Percentiles rank a stretch among this genome's conserved stretches.
Evolutionary conservation across 2,329 filamentous ascomycete species (phyloP).

Genomic region (Akanthomyces uredinophilus): DNA sequence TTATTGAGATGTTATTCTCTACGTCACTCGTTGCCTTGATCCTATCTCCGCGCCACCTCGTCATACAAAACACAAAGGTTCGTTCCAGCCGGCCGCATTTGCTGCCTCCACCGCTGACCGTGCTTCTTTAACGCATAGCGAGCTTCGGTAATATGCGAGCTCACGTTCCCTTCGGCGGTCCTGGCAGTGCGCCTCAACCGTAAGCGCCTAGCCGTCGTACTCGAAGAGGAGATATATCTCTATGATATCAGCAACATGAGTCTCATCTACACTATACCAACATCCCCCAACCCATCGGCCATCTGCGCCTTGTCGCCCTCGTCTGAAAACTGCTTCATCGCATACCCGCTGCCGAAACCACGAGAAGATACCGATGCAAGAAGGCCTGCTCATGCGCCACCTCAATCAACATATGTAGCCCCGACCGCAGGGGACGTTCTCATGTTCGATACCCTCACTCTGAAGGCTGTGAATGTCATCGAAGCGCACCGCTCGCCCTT

Average conservation of each 20-base stretch:
- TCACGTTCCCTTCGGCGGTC: constrained; percentile 96
- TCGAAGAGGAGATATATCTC: constrained; percentile 95
- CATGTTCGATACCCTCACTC: constrained; percentile 81
- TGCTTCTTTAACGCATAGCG: constrained; percentile 35
- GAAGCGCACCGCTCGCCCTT: constrained; percentile 91
- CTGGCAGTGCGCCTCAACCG: constrained; percentile 90
- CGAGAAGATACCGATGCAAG: constrained; percentile 54
- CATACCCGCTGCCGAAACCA: constrained; percentile 79
- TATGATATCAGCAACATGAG: constrained; percentile 99
- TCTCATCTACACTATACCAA: constrained; percentile 84
- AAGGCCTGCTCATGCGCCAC: constrained; percentile 77
- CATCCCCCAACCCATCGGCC: constrained; percentile 85
- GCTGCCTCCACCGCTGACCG: constrained; percentile 18
- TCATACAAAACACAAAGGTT: constrained; percentile 97
- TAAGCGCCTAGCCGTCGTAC: constrained; percentile 85
- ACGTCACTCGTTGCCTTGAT: constrained; percentile 94
- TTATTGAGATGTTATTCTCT: constrained; percentile 98
- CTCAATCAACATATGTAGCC: constrained; percentile 68
- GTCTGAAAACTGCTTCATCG: constrained; percentile 92
- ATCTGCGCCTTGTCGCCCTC: constrained; percentile 92
- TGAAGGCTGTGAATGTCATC: constrained; percentile 92
- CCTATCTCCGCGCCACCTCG: constrained; percentile 81
- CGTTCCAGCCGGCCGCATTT: constrained; percentile 20
- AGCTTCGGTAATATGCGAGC: constrained; percentile 87
- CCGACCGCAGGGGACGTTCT: constrained; percentile 89